Conservation (phyloP, 306 rosid genomes). For the Sesbania bispinosa region DNA sequence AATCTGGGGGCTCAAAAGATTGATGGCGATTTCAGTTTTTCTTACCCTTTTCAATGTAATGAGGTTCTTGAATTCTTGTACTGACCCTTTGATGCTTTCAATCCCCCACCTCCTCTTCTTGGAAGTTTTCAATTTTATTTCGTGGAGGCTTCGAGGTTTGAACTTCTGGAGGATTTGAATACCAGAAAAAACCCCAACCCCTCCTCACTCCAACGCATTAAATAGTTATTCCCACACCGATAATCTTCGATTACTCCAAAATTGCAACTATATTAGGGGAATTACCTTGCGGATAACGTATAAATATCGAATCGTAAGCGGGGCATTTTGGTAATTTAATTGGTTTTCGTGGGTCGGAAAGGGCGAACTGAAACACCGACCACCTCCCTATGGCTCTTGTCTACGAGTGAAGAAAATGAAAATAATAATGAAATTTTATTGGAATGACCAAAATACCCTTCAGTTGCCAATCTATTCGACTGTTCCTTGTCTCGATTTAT, state of each 20-base stretch:
- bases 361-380: conserved; percentile 5
- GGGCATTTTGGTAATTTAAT: conserved; percentile 29
- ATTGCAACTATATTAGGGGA: conserved; percentile 26
- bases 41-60: not conserved
- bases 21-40: conserved; percentile 9
- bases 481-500: not conserved
- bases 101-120: conserved; percentile 9
- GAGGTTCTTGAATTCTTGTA: conserved; percentile 3
- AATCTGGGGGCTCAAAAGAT: conserved; percentile 35
- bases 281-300: not conserved
- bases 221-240: conserved; percentile 35
- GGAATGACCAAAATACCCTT: not conserved
- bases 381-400: not conserved
- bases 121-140: not conserved
- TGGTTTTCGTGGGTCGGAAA: not conserved
- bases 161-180: conserved; percentile 30
- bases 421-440: not conserved
- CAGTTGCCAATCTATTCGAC: not conserved
- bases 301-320: not conserved
- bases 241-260: conserved; percentile 16
- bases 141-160: conserved; percentile 37
- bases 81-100: not conserved
- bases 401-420: not conserved
- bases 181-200: conserved; percentile 17
- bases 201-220: conserved; percentile 17